phyloP scores from a whole-genome alignment of 805 yeast genomes.

The Kuraishia molischiana region DNA sequence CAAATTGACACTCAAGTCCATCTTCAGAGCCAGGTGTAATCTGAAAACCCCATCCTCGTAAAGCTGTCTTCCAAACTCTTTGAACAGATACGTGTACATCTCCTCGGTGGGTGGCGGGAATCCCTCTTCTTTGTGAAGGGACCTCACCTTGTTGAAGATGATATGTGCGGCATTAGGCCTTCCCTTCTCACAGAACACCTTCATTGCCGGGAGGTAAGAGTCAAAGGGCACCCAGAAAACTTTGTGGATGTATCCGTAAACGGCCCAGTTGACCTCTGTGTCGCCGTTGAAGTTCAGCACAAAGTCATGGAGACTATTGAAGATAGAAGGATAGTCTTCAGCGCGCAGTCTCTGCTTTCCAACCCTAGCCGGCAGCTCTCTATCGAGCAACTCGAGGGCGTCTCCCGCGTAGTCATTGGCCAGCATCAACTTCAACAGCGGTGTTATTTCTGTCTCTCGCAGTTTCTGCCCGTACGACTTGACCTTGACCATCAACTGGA shows the following conservation, averaged over 20 bases:
- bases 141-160: constrained; percentile 52
- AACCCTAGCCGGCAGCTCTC: constrained; percentile 23
- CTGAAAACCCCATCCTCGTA: constrained; percentile 61
- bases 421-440: constrained; percentile 26
- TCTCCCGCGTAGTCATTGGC: constrained; percentile 25
- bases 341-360: constrained; percentile 3
- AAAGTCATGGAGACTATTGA: constrained; percentile 32
- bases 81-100: constrained; percentile 51
- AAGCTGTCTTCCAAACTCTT: constrained; percentile 45
- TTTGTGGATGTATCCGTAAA: constrained; percentile 47
- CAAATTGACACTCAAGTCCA: constrained; percentile 48
- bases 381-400: constrained; percentile 28
- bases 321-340: constrained; percentile 23
- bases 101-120: constrained; percentile 40
- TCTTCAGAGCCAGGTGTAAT: constrained; percentile 51
- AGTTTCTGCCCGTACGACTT: constrained; percentile 16
- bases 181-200: constrained; percentile 40
- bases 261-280: constrained; percentile 44
- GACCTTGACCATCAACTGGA: constrained; percentile 8
- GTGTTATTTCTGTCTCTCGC: constrained; percentile 26
- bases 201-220: constrained; percentile 47
- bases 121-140: constrained; percentile 43
- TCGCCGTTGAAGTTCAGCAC: constrained; percentile 25
- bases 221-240: constrained; percentile 50
- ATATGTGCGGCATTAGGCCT: constrained; percentile 54